These are phyloP conservation scores for Pyrenophora tritici-repentis DNA, from an alignment of 2,329 filamentous ascomycete genomes.

Conservation along the genomic window DNA sequence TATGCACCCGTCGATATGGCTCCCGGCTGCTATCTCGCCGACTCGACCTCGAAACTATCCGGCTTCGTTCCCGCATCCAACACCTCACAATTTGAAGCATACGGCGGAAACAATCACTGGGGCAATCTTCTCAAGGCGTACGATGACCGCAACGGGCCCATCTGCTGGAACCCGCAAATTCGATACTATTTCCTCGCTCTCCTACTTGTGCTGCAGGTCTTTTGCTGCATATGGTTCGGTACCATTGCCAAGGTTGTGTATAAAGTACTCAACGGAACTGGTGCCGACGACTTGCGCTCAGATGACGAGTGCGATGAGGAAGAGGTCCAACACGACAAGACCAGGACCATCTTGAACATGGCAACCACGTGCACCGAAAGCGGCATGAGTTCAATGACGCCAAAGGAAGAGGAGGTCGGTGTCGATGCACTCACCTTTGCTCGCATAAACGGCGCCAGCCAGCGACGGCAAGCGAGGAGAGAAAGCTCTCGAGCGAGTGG, in stretches of 20 bases:
- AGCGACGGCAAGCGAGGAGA: slow-evolving; percentile 57
- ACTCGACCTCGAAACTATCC: slow-evolving; percentile 48
- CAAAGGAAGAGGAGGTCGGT: slow-evolving; percentile 75
- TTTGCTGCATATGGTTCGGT: slow-evolving; percentile 85
- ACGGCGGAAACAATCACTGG: slow-evolving; percentile 51
- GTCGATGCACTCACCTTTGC: slow-evolving; percentile 72
- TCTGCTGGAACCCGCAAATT: slow-evolving; percentile 80
- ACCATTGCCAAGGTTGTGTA: slow-evolving; percentile 86
- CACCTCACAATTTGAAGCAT: slow-evolving; percentile 44
- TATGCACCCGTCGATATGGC: slow-evolving; percentile 66
- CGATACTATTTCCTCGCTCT: slow-evolving; percentile 77
- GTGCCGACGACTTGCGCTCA: slow-evolving; percentile 84
- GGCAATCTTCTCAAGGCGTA: slow-evolving; percentile 76
- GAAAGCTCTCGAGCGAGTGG: slow-evolving; percentile 55
- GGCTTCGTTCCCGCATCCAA: slow-evolving; percentile 60
- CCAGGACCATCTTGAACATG: slow-evolving; percentile 26
- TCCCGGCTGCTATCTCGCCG: slow-evolving; percentile 71
- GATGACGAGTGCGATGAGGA: slow-evolving; percentile 79
- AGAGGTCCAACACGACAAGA: slow-evolving; percentile 51
- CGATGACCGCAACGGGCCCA: slow-evolving; percentile 68
- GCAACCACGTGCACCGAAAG: slow-evolving; percentile 38
- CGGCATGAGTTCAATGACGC: slow-evolving; percentile 35
- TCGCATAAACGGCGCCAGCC: slow-evolving; percentile 48
- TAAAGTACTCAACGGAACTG: slow-evolving; percentile 74
- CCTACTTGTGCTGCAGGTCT: slow-evolving; percentile 75